Evolutionary conservation across 176 grass and related monocot genomes (phyloP).

Genomic region (Triticum monococcum): DNA sequence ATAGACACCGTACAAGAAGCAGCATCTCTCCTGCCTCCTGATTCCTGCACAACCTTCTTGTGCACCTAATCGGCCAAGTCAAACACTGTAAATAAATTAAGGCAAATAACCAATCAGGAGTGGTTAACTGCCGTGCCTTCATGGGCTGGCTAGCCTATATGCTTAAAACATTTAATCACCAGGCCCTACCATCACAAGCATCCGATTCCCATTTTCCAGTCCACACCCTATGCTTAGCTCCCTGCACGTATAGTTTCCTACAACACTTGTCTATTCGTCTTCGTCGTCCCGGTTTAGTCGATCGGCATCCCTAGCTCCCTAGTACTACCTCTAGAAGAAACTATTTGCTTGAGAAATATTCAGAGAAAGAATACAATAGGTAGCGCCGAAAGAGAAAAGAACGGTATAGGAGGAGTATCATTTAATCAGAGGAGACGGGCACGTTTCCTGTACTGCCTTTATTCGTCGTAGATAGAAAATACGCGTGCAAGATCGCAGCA

Average conservation of each 20-base stretch:
- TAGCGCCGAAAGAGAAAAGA: not conserved
- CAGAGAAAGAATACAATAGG: not conserved
- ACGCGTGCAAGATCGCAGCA: not conserved
- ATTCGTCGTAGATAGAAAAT: not conserved
- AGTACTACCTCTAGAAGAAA: not conserved
- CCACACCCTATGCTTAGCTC: not conserved
- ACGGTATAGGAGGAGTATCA: not conserved
- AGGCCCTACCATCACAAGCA: slow-evolving; percentile 5
- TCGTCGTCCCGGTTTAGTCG: not conserved
- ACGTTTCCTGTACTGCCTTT: not conserved
- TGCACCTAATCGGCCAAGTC: not conserved
- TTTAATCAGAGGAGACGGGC: slow-evolving; percentile 11
- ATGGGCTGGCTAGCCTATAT: not conserved
- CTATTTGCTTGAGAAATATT: not conserved
- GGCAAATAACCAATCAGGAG: not conserved
- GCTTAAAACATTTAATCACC: not conserved
- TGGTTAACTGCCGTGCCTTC: slow-evolving; percentile 5
- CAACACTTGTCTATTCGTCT: not conserved
- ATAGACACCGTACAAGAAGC: not conserved
- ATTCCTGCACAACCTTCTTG: slow-evolving; percentile 1
- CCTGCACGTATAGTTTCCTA: slow-evolving; percentile 41
- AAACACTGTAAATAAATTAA: not conserved
- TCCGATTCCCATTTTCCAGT: not conserved
- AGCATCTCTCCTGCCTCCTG: not conserved
- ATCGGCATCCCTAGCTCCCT: not conserved